Percentiles rank a stretch among this genome's conserved stretches.
Conservation (phyloP, 2,329 filamentous ascomycete genomes). For the Chalaropsis thielavioides region DNA sequence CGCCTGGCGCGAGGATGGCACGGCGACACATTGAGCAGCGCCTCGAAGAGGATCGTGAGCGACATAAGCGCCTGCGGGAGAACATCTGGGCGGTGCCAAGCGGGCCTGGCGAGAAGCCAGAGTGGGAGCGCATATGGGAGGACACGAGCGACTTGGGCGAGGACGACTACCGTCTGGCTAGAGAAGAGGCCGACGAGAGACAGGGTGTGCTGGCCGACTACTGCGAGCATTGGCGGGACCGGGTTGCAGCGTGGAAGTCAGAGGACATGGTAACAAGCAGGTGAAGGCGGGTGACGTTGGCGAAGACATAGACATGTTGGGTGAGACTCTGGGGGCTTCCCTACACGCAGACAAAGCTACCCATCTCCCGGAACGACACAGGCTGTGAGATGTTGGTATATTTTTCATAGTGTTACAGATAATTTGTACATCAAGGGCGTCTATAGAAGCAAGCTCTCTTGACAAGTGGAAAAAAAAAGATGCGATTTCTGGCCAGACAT, state of each 20-base stretch:
- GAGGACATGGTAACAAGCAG: background rate
- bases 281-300: background rate
- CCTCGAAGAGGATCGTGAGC: conserved; percentile 90
- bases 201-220: conserved; percentile 21
- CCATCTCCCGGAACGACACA: background rate
- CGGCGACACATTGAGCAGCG: conserved; percentile 87
- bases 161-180: conserved; percentile 64
- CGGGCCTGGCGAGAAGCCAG: conserved; percentile 42
- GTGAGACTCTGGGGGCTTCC: background rate
- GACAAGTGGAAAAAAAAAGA: background rate
- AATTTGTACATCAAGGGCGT: conserved; percentile 27
- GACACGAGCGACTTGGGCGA: conserved; percentile 76
- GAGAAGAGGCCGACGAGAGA: conserved; percentile 53
- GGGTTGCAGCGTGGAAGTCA: background rate
- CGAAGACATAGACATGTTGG: too few relatives aligned
- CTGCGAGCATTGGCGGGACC: conserved; percentile 17
- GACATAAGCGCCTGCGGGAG: conserved; percentile 83
- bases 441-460: background rate
- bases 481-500: conserved; percentile 6
- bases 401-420: conserved; percentile 19
- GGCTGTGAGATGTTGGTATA: conserved; percentile 15
- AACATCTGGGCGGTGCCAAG: conserved; percentile 79
- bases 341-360: background rate
- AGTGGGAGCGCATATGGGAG: conserved; percentile 72
- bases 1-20: conserved; percentile 36